A percentile compares a stretch with the other conserved stretches of the same genome.
Evolutionary conservation across 805 yeast species (phyloP).

Genomic region (Metschnikowia lochheadii): DNA sequence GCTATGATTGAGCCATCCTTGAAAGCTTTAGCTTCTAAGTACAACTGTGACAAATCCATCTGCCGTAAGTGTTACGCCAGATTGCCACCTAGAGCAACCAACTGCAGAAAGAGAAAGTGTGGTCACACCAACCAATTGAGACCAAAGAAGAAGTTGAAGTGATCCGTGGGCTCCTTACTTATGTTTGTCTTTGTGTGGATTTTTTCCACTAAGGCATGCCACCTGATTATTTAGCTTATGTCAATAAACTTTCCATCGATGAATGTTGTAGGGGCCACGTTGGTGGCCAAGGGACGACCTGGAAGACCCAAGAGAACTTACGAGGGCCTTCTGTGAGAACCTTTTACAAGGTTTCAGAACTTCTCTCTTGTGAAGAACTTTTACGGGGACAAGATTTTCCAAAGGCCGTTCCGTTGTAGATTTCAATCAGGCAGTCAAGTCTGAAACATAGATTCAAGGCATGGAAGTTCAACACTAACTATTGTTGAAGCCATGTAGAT

Average conservation of each 20-base stretch:
- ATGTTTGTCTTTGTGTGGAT: conserved; percentile 12
- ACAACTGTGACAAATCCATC: conserved; percentile 98
- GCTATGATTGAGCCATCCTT: conserved; percentile 96
- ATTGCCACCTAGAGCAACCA: conserved; percentile 99
- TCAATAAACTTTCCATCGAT: conserved; percentile 17
- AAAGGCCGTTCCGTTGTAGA: too few species aligned
- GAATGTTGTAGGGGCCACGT: conserved; percentile 8
- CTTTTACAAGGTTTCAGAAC: too few species aligned
- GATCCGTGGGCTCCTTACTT: conserved; percentile 36
- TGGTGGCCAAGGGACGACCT: not conserved
- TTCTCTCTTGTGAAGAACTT: too few species aligned
- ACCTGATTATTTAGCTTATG: conserved; percentile 16
- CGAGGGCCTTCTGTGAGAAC: not conserved
- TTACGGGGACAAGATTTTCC: too few species aligned
- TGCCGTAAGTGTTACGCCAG: conserved; percentile 99
- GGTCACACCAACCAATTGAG: conserved; percentile 99
- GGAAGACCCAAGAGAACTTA: not conserved
- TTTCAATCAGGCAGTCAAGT: too few species aligned
- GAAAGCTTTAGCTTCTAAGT: conserved; percentile 98
- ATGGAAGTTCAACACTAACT: too few species aligned
- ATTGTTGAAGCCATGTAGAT: too few species aligned
- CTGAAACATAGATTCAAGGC: too few species aligned
- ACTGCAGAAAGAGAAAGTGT: conserved; percentile 99
- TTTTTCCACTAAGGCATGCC: conserved; percentile 4
- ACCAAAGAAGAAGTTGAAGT: conserved; percentile 99